Evolutionary conservation across 176 grass and related monocot species (phyloP), one percentile per base, ranked within the genome.

Genomic region (Hordeum marinum): DNA sequence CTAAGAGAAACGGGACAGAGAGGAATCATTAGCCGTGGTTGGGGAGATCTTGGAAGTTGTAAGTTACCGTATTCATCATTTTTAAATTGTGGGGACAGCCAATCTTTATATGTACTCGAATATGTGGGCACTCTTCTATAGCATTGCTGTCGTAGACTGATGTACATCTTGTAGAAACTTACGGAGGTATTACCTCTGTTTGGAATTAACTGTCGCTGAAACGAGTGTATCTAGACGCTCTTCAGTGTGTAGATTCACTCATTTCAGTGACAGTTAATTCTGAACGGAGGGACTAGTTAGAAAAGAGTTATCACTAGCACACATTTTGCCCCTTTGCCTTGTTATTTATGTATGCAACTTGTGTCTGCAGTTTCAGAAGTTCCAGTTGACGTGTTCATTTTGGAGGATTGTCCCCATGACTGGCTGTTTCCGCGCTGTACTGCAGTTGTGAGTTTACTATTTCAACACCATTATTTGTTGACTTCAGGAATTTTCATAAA

Each of bases 361-460:
- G 73, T 57, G 18, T 69, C 10, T 90, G 64, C 84, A 98, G 93
- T 92, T 87, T 94, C 85, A 78, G 89, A 98, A 81, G 90, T 95
- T 80, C 91, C 96, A 39, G 83, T 77, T 12, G 91, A 95, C 68
- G 84, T 94, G 54, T 98, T 92, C 92, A 92, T 98, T 87, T 80
- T 95, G 68, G 96, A 93, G 12, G 96, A 98, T 88, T 98, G 96
- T 71, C 96, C 96, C 79, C 96, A 98, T 23, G 96, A 98, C 60
- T 98, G 96, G 96, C 84, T 98, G 59, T 98, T 98, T 83, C 88
- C 96, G 73, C 90, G 71, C 8, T 98, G 96, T 77, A 75, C 91
- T 84, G 93, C 96, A 83, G 93, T 96, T 90, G 96, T 98, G 80
- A 90, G 87, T 83, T 85, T 67, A 79, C 75, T 54, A 77, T 89